Base-by-base conservation (phyloP, 257 asterid species). In the Solanum ossicruentum region DNA sequence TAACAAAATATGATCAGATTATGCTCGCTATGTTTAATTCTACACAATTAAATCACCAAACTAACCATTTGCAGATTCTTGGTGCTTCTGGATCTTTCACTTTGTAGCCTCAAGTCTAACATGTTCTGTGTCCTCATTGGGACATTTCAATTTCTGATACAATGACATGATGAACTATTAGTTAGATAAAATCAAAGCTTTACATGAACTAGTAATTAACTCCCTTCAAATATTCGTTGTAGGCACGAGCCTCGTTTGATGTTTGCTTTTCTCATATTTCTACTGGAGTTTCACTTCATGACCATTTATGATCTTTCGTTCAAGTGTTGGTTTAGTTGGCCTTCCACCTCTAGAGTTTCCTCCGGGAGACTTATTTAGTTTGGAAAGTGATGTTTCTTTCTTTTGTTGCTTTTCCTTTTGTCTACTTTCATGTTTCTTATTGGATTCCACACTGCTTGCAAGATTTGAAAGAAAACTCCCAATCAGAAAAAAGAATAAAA, bases 41-140 rank as follows among this genome's bases (percentile, higher is more conserved):
- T 75, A 26, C 12, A 8, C 6, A 32, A 11, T 20, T 45, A 21
- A 23, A 17, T 16, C 2, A 20, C 16, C 15, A 52, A 84, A 89
- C 97, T 58, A 83, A 96, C 98, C 99, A 15, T 93, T 92, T 86
- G 92, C 95, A 43, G 90, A 97, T 91, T 93, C 96, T 86, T 91
- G 97, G 83, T 94, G 92, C 86, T 96, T 96, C 10, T 93, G 98
- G 54, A 96, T 95, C 87, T 96, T 96, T 92, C 97, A 91, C 85
- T 94, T 96, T 16, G 99, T 92, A 20, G 91, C 93, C 90, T 94
- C 98, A 39, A 96, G 61, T 57, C 88, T 92, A 78, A 84, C 85
- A 73, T 80, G 83, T 81, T 87, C 90, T 2, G 91, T 86, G 7
- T 85, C 87, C 79, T 89, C 97, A 5, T 88, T 89, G 45, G 89